These are phyloP conservation scores for Metarhizium sp. DNA, from an alignment of 2,329 filamentous ascomycete genomes.

Conservation along the genomic window DNA sequence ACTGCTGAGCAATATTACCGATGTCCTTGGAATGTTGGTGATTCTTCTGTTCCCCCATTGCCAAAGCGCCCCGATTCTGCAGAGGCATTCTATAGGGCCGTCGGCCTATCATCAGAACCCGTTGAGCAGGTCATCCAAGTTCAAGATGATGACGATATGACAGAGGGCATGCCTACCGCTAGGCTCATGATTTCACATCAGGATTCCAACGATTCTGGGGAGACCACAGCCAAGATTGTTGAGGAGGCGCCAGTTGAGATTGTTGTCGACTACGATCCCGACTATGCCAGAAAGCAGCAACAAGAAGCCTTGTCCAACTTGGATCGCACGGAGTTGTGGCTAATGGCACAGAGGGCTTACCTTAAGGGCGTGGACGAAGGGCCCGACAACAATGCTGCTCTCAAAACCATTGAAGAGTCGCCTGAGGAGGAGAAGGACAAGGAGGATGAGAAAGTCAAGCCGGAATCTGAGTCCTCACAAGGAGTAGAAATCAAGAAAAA, in stretches of 20 bases:
- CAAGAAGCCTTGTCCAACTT: conserved; percentile 62
- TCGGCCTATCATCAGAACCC: conserved; percentile 32
- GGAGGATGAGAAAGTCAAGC: conserved; percentile 1
- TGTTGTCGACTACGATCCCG: conserved; percentile 61
- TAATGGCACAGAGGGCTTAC: conserved; percentile 72
- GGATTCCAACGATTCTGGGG: conserved; percentile 20
- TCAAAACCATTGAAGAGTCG: conserved; percentile 27
- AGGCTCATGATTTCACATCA: conserved; percentile 32
- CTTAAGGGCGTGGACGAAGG: conserved; percentile 54
- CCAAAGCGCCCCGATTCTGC: conserved; percentile 26
- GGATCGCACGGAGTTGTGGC: conserved; percentile 79
- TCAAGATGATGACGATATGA: conserved; percentile 28
- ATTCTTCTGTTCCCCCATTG: conserved; percentile 26
- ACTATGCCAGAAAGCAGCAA: conserved; percentile 66
- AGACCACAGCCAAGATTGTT: conserved; percentile 20
- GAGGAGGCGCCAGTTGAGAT: conserved; percentile 57
- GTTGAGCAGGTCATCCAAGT: conserved; percentile 62
- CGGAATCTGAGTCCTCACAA: conserved; percentile 17
- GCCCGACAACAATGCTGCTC: conserved; percentile 23
- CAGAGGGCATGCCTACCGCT: conserved; percentile 59
- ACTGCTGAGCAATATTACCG: conserved; percentile 91
- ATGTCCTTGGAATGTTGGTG: conserved; percentile 57
- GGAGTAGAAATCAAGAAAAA: conserved; percentile 46
- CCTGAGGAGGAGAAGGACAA: conserved; percentile 21
- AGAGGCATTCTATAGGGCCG: conserved; percentile 29